phyloP scores from a whole-genome alignment of 2,329 filamentous ascomycete species.

The Fusarium sp. region DNA sequence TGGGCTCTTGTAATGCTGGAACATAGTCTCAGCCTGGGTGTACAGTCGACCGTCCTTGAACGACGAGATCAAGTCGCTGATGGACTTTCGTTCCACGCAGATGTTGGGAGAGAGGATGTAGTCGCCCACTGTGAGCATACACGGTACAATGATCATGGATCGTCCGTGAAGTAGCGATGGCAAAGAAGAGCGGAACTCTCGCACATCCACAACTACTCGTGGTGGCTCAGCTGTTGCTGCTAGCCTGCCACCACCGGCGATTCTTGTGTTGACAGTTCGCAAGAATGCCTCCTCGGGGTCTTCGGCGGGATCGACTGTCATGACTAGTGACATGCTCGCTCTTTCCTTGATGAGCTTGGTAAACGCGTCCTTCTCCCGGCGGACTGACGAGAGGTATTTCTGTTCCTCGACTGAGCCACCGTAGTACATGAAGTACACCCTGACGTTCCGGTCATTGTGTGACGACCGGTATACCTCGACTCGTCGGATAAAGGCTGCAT shows the following conservation, averaged over 20 bases:
- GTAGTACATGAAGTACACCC: slow-evolving; percentile 98
- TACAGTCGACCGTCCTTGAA: slow-evolving; percentile 93
- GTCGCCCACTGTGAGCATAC: slow-evolving; percentile 95
- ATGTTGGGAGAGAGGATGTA: slow-evolving; percentile 93
- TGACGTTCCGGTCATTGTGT: slow-evolving; percentile 87
- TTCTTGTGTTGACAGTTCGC: slow-evolving; percentile 94
- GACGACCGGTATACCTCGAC: slow-evolving; percentile 97
- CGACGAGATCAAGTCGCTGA: slow-evolving; percentile 90
- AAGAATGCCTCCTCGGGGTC: slow-evolving; percentile 93
- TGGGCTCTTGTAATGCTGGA: slow-evolving; percentile 87
- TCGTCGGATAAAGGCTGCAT: slow-evolving; percentile 91
- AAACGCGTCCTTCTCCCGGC: slow-evolving; percentile 97
- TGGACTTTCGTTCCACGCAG: slow-evolving; percentile 93
- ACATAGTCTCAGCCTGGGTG: slow-evolving; percentile 93
- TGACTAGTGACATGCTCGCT: slow-evolving; percentile 89
- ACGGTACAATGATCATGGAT: slow-evolving; percentile 89
- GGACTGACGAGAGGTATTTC: slow-evolving; percentile 86
- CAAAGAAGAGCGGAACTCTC: slow-evolving; percentile 93
- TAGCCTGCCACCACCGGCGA: slow-evolving; percentile 90
- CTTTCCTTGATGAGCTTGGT: slow-evolving; percentile 95
- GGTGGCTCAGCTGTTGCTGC: slow-evolving; percentile 87
- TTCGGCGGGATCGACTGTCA: slow-evolving; percentile 78
- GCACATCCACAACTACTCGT: slow-evolving; percentile 92
- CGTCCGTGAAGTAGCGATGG: slow-evolving; percentile 92
- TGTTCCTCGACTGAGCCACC: slow-evolving; percentile 95